These are phyloP conservation scores for Rhexocercosporidium sp. DNA, from an alignment of 2,329 filamentous ascomycete genomes.

Conservation along the genomic window DNA sequence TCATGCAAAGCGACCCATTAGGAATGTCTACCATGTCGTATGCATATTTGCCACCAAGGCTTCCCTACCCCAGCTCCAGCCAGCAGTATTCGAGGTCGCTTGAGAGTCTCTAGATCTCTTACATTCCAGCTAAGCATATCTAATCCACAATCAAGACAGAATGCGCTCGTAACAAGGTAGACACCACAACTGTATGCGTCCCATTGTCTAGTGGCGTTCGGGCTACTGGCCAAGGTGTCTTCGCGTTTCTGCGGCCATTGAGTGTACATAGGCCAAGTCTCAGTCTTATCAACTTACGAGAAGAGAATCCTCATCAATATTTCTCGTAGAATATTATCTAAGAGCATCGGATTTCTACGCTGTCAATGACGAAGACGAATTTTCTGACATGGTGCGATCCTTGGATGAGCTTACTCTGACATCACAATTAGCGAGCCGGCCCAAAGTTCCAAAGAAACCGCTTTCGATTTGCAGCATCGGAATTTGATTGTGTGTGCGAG, in stretches of 20 bases:
- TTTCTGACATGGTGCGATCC: constrained; percentile 6
- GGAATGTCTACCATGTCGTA: constrained; percentile 15
- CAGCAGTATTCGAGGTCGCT: constrained; percentile 10
- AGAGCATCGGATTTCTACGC: not conserved
- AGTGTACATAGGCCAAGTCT: not conserved
- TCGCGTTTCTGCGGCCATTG: not conserved
- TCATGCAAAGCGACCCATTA: not conserved
- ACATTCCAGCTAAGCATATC: constrained; percentile 6
- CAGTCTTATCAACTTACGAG: not conserved
- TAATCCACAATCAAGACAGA: constrained; percentile 20
- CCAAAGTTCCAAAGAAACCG: too few species aligned
- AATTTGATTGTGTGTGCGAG: not conserved
- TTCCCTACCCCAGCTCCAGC: constrained; percentile 16
- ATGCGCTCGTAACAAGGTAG: constrained; percentile 10
- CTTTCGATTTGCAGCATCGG: too few species aligned
- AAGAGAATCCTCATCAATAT: not conserved
- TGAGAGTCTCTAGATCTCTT: not conserved
- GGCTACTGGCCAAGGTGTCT: not conserved
- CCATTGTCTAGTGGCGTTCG: not conserved
- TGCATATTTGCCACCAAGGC: not conserved
- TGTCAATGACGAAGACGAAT: constrained; percentile 19
- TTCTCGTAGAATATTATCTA: not conserved
- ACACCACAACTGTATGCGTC: constrained; percentile 19
- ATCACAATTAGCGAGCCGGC: too few species aligned
- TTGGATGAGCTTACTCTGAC: not conserved